Percentiles rank a stretch among this genome's conserved stretches.
These are phyloP conservation scores for Colletotrichum salicis DNA, from an alignment of 2,329 filamentous ascomycete species.

Conservation along the genomic window DNA sequence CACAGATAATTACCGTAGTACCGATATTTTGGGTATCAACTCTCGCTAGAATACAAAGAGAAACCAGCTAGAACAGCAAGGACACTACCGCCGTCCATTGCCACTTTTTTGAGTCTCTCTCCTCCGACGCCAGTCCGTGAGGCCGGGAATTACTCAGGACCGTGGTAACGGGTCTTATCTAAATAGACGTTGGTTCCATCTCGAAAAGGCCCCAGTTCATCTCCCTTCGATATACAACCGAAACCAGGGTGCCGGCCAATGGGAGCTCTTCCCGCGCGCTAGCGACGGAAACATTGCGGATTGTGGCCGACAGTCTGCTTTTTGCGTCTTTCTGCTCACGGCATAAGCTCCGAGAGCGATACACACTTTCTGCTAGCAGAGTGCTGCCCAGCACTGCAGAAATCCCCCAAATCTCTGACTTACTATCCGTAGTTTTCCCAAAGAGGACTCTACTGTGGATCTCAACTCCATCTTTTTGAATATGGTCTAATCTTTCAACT, in stretches of 20 bases:
- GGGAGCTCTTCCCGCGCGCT: constrained; percentile 20
- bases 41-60: background rate
- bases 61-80: background rate
- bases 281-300: constrained; percentile 27
- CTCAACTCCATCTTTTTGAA: background rate
- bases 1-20: background rate
- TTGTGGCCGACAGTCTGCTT: background rate
- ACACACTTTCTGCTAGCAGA: background rate
- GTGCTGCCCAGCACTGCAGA: background rate
- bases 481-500: background rate
- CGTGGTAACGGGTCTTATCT: constrained; percentile 20
- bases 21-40: background rate
- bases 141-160: constrained; percentile 26
- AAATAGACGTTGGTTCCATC: constrained; percentile 21
- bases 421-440: background rate
- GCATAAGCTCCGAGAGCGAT: background rate
- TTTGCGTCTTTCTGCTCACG: background rate
- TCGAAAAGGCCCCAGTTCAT: constrained; percentile 23
- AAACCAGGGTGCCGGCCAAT: constrained; percentile 17
- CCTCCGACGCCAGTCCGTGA: background rate
- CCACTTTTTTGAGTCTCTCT: background rate
- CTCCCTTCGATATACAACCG: constrained; percentile 21
- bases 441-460: background rate
- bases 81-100: background rate
- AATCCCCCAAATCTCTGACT: background rate